Conservation (phyloP, 768 basidiomycete genomes). For the Cantharellus anzutake region DNA sequence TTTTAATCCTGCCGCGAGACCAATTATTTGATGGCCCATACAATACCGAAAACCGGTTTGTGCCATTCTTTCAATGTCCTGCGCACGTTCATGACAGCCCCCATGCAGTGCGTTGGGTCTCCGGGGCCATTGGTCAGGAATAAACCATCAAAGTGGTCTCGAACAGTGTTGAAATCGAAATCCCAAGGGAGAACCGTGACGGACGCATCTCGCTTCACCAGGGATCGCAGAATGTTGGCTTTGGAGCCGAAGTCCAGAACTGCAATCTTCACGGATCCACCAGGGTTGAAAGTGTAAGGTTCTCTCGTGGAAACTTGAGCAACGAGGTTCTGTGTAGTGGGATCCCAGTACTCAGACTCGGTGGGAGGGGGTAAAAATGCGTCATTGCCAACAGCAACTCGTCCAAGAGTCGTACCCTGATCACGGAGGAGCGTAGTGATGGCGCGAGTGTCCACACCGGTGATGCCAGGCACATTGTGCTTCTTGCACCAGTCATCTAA, state of each 20-base stretch:
- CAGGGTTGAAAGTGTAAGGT: slow-evolving; percentile 71
- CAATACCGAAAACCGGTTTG: slow-evolving; percentile 96
- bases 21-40: slow-evolving; percentile 98
- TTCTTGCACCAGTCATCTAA: slow-evolving; percentile 86
- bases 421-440: slow-evolving; percentile 87
- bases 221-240: slow-evolving; percentile 87
- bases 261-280: slow-evolving; percentile 78
- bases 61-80: slow-evolving; percentile 75
- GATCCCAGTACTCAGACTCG: slow-evolving; percentile 78
- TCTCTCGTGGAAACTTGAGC: slow-evolving; percentile 77
- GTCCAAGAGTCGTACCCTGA: slow-evolving; percentile 91
- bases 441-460: slow-evolving; percentile 94
- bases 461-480: slow-evolving; percentile 78
- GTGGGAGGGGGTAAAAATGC: slow-evolving; percentile 37
- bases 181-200: slow-evolving; percentile 97
- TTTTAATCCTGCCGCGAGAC: slow-evolving; percentile 90
- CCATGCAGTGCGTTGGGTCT: slow-evolving; percentile 76
- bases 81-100: slow-evolving; percentile 62
- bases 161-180: slow-evolving; percentile 82
- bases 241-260: slow-evolving; percentile 96
- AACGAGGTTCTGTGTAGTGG: slow-evolving; percentile 78
- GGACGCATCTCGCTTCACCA: slow-evolving; percentile 76
- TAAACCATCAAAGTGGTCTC: slow-evolving; percentile 83
- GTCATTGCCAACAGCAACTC: slow-evolving; percentile 67
- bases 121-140: slow-evolving; percentile 97